Conservation (phyloP, 2,329 filamentous ascomycete species). For the Colletotrichum chrysophilum region DNA sequence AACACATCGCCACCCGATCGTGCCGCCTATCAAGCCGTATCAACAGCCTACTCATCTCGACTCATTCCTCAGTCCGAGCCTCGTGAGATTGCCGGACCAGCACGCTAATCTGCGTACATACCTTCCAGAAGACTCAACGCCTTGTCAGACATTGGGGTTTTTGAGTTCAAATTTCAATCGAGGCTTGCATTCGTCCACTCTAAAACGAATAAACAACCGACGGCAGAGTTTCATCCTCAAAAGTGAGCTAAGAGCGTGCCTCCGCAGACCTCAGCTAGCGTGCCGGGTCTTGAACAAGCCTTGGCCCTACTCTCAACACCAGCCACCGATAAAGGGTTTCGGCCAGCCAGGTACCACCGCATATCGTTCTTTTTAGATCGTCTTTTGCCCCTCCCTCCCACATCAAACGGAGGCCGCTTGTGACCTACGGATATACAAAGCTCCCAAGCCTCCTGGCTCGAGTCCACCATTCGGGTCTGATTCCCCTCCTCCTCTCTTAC, state of each 20-base stretch:
- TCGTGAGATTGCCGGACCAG: constrained; percentile 1
- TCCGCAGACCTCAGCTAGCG: not conserved
- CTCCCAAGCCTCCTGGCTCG: not conserved
- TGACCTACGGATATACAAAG: constrained; percentile 5
- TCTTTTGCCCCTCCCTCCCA: constrained; percentile 9
- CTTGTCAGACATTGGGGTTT: not conserved
- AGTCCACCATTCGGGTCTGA: not conserved
- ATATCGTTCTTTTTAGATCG: constrained; percentile 7
- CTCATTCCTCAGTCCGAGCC: constrained; percentile 13
- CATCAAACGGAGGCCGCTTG: constrained; percentile 6
- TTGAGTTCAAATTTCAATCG: not conserved
- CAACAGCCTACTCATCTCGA: not conserved
- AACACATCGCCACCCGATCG: not conserved
- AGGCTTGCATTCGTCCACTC: not conserved
- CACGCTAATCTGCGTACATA: constrained; percentile 10
- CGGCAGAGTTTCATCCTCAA: not conserved
- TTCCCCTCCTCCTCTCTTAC: constrained; percentile 8
- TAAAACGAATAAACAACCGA: not conserved
- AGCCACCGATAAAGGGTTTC: constrained; percentile 14
- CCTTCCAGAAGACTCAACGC: not conserved
- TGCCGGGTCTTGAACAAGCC: constrained; percentile 8
- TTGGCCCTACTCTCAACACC: constrained; percentile 8
- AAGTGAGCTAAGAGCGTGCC: not conserved
- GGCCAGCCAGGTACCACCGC: constrained; percentile 12
- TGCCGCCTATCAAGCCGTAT: not conserved